Evolutionary conservation across 495 filamentous ascomycete genomes (phyloP), one percentile per base, ranked within the genome.

Genomic region (Tricharina praecox): DNA sequence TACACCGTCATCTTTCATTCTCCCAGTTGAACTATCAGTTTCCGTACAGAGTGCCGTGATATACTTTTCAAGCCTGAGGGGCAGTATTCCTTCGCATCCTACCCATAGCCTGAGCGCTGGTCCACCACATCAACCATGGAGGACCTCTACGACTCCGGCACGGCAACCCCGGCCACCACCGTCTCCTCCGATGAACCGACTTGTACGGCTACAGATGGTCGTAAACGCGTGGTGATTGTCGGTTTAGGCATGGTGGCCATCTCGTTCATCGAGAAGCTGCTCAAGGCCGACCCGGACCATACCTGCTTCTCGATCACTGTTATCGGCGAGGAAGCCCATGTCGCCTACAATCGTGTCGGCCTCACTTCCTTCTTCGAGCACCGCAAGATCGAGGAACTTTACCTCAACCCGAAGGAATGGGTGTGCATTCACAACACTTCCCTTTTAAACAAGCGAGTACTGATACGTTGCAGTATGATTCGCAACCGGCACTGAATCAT

Each of bases 321-420:
- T 26, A 82, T 96, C 60, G 88, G 88, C 58, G 88, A 96, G 58
- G 88, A 96, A 60, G 67, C 80, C 1, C 81, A 96, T 66, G 65
- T 94, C 50, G 88, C 88, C 2, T 96, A 96, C 64, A 96, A 96
- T 58, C 81, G 88, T 40, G 88, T 96, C 18, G 88, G 88, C n/a
- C 70, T 96, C 32, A 93, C 86, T 4, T 82, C 77, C 32, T 96
- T 86, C 67, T 96, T 96, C 56, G 78, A 84, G 56, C 86, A 94
- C 64, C 74, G 88, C 49, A 76, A 84, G 51, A 80, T 92, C 13
- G 85, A 93, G 64, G 84, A 90, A 56, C 61, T 96, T 34, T 94
- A 94, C 54, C 70, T 96, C 21, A 92, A 94, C 55, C 83, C 85
- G 0, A 67, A 73, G 50, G 81, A 87, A 75, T 96, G 88, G 88